Base-by-base conservation (phyloP, 768 basidiomycete genomes). In the Boletellus ananas region DNA sequence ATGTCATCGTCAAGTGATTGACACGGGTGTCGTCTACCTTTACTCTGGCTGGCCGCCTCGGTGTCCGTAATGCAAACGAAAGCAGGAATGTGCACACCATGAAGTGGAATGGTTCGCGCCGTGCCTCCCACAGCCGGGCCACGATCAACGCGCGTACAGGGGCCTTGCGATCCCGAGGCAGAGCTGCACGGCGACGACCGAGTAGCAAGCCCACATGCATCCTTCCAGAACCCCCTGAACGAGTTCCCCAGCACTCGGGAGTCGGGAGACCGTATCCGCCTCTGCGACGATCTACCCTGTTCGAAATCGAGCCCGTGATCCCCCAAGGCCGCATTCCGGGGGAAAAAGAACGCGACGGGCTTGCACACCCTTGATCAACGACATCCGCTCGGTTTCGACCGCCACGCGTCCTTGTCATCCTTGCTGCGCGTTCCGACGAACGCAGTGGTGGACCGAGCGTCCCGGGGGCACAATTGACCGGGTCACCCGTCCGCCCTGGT, bases 81-180 rank as follows among this genome's bases (percentile, higher is more conserved):
- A 59, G 68, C 3, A 47, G 51, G 11, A 45, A 60, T 6, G 59
- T 64, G 1, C 57, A 70, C 12, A 56, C 64, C 4, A 65, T 72
- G 33, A 62, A 73, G 6, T 6, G 23, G 6, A 23, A 23, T 6
- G 23, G 23, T 25, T 62, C 72, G 54, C 68, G 74, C 12, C 27
- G 53, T 43, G 4, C 34, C 52, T 14, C 49, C 52, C 10, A 7
- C 11, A 57, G 53, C 10, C 41, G 36, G 12, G 36, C 29, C 11
- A 43, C 7, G 29, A 11, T 33, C 12, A 29, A 42, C 16, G 54
- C 20, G 29, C 45, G 35, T 67, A 74, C 39, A 65, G 72, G 8
- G 68, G 58, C 60, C 8, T 5, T 11, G 29, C 7, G 8, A 54
- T 52, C 37, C 44, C 54, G 16, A 50, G 49, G 43, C 55, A 56